Percentiles rank a stretch among this genome's conserved stretches.
Conservation (phyloP, 129 eudicot species). For the Flaveria ramosissima region DNA sequence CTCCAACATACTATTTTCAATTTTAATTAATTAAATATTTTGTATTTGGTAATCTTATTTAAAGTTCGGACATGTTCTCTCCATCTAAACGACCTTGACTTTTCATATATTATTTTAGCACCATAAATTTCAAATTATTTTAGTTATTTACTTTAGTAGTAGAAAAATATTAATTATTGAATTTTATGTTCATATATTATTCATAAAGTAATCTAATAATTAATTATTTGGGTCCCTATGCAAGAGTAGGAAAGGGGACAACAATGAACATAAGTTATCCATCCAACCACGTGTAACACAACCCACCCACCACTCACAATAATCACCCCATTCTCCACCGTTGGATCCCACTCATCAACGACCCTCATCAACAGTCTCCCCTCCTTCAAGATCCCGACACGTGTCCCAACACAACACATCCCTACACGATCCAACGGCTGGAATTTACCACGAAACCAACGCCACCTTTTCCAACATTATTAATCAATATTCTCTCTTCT, state of each 20-base stretch:
- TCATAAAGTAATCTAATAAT: background rate
- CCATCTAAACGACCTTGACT: background rate
- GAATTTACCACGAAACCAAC: conserved; percentile 36
- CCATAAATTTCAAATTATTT: background rate
- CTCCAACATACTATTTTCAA: background rate
- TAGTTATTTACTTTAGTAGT: background rate
- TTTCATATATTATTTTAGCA: background rate
- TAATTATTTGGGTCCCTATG: conserved; percentile 13
- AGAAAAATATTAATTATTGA: background rate
- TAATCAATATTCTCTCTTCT: conserved; percentile 19
- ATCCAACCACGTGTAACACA: conserved; percentile 51
- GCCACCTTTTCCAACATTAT: conserved; percentile 17
- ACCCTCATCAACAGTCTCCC: background rate
- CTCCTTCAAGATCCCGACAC: conserved; percentile 36
- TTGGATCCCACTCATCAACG: conserved; percentile 32
- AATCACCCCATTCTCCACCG: conserved; percentile 28
- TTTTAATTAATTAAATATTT: background rate
- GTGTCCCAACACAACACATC: conserved; percentile 21
- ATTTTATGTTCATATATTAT: background rate
- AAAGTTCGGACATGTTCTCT: conserved; percentile 9
- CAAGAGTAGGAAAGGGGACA: conserved; percentile 26
- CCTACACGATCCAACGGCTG: conserved; percentile 36
- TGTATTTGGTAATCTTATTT: no score
- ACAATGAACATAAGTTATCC: conserved; percentile 24
- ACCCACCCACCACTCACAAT: conserved; percentile 35